Base-by-base conservation (phyloP, 345 rosid species). In the Salix arbutifolia region DNA sequence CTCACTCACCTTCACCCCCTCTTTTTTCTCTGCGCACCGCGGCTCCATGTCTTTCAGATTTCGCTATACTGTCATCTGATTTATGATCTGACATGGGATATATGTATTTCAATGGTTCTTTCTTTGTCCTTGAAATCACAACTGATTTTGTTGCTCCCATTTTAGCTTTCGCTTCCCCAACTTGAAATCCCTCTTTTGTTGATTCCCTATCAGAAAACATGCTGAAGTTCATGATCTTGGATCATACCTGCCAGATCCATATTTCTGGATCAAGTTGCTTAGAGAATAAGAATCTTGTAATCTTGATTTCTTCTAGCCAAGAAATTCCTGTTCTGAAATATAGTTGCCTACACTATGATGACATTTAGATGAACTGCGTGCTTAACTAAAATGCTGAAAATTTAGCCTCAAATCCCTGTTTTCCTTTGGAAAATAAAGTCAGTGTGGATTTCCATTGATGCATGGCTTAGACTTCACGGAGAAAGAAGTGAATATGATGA, bases 401-500 rank as follows among this genome's bases (percentile, higher is more conserved):
- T 30, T 18, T 13, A 35, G 31, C 35, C 71, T 72, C 31, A 66
- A 4, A 65, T 5, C 13, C 65, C 23, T 18, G 10, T 44, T 23
- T n/a, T 56, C 28, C 35, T 66, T 46, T 53, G 10, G 42, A 72
- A 37, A 11, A 66, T 33, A 5, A 26, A 16, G 23, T 9, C 9
- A 23, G 8, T 14, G 48, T 33, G 33, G 14, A 8, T 42, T 65
- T 28, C 5, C 53, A 48, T 19, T 37, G 28, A 19, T 40, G 68
- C 38, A 44, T 75, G 67, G 50, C 79, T 76, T 86, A 85, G 93
- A 88, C 74, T 88, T 91, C 70, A 83, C 90, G 10, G 87, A 82
- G 77, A 87, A 86, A 77, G 97, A 95, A 87, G 78, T 85, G 78
- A 76, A 83, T 26, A 46, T 74, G 86, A 83, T 90, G 74, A 69